phyloP scores from a whole-genome alignment of 2,329 filamentous ascomycete species.

The Aaosphaeria arxii region DNA sequence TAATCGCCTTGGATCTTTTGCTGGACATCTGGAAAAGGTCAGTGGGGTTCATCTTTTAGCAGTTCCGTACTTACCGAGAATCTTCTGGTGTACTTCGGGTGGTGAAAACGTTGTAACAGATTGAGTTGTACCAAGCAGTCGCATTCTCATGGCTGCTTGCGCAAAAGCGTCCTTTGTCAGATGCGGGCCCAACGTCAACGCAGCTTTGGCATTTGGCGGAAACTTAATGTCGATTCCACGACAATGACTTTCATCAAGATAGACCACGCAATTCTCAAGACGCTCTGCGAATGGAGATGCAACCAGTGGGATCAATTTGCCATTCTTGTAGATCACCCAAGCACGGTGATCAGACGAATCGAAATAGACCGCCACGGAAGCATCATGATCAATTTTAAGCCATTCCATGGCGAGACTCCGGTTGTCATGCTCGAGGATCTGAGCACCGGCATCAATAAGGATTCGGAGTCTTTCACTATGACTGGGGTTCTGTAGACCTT shows the following conservation, averaged over 20 bases:
- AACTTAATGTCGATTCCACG: conserved; percentile 60
- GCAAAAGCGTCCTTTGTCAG: conserved; percentile 62
- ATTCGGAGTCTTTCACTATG: conserved; percentile 43
- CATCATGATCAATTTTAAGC: conserved; percentile 46
- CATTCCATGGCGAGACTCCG: conserved; percentile 48
- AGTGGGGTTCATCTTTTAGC: background rate
- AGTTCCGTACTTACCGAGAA: conserved; percentile 38
- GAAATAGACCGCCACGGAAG: conserved; percentile 56
- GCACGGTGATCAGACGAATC: conserved; percentile 42
- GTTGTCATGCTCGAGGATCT: conserved; percentile 62
- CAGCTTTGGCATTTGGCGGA: conserved; percentile 46
- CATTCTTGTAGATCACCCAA: conserved; percentile 43
- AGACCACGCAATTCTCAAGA: conserved; percentile 54
- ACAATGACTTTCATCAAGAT: conserved; percentile 61
- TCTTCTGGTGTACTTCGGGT: conserved; percentile 61
- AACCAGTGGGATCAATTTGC: conserved; percentile 44
- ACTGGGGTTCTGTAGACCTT: background rate
- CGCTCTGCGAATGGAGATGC: conserved; percentile 55
- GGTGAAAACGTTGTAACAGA: conserved; percentile 54
- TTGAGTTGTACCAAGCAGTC: conserved; percentile 58
- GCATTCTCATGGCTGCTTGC: conserved; percentile 66
- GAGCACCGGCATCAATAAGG: conserved; percentile 63
- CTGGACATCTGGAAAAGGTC: conserved; percentile 29
- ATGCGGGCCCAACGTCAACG: conserved; percentile 55
- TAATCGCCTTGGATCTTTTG: conserved; percentile 18